Evolutionary conservation across 106 monocot genomes (phyloP), one percentile per base, ranked within the genome.

Genomic region (Narthecium ossifragum): DNA sequence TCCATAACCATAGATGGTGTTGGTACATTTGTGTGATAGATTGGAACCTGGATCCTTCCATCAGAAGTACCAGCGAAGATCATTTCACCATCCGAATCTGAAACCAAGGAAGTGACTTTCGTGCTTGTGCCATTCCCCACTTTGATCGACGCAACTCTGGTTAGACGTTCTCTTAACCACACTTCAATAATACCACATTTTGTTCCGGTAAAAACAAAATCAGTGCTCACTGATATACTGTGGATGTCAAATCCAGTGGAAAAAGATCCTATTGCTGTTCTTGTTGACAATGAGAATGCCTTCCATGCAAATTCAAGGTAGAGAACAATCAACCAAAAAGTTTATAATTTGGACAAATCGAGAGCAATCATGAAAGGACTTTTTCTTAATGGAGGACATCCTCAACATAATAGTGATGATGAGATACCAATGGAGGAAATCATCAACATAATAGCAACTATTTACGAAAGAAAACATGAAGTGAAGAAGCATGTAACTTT

Each of bases 201-300:
- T 17, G 74, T 75, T 17, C 80, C 80, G 3, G 75, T 80, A 51
- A 80, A 80, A 18, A 80, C 66, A 53, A 70, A 80, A 46, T 80
- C 70, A 56, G 31, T 53, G 14, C 21, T 54, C 11, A 53, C 64
- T 17, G 55, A 24, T 9, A 80, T 80, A 27, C 56, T 55, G 53
- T 67, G 56, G 60, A 80, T 75, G 40, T 80, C 80, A 2, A 58
- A 51, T 28, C 39, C 49, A 24, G 80, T 80, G 17, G n/a, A 23
- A 25, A 80, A 75, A 9, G 80, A 70, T 36, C 74, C 80, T 34
- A 61, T 59, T 4, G 34, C 51, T 12, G 61, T 36, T 54, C 52
- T 80, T 24, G 65, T 66, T 14, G 80, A 55, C 37, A 80, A 53
- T 27, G 75, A 70, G 41, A 80, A 80, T 13, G 49, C 80, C 80